Conservation (phyloP, 345 rosid species). For the Lepidium aucheri region DNA sequence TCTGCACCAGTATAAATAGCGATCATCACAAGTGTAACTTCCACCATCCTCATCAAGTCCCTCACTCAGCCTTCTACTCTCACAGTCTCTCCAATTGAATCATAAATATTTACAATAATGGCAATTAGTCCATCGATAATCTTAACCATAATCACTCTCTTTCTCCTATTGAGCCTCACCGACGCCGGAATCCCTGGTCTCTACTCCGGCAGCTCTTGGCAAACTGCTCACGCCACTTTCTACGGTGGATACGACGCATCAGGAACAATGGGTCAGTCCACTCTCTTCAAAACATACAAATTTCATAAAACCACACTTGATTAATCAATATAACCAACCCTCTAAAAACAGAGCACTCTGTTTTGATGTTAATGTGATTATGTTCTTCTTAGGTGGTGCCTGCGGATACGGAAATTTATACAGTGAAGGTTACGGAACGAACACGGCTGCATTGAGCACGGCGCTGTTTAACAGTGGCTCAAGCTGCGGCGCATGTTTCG, state of each 20-base stretch:
- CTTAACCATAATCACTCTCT: slow-evolving; percentile 14
- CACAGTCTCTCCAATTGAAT: not conserved
- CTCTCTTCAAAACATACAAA: not conserved
- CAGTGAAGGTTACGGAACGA: slow-evolving; percentile 70
- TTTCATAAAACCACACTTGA: not conserved
- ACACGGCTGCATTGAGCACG: slow-evolving; percentile 76
- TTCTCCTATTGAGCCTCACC: slow-evolving; percentile 19
- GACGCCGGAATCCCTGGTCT: slow-evolving; percentile 56
- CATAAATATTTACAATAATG: slow-evolving; percentile 2
- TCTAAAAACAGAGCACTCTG: slow-evolving; percentile 16
- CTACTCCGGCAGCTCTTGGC: slow-evolving; percentile 56
- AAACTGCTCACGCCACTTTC: slow-evolving; percentile 87
- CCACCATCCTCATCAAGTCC: slow-evolving; percentile 16
- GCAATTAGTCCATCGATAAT: not conserved
- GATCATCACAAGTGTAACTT: not conserved
- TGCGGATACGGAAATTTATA: slow-evolving; percentile 69
- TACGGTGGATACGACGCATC: slow-evolving; percentile 88
- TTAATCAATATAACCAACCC: not conserved
- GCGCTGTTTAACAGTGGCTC: slow-evolving; percentile 59
- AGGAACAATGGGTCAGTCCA: slow-evolving; percentile 71
- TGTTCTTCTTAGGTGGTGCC: slow-evolving; percentile 42
- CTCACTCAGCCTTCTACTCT: not conserved
- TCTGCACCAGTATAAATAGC: slow-evolving; percentile 19
- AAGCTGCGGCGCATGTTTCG: slow-evolving; percentile 66
- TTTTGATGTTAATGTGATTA: not conserved